phyloP scores from a whole-genome alignment of 805 yeast genomes.

The Ogataea salicorniae region DNA sequence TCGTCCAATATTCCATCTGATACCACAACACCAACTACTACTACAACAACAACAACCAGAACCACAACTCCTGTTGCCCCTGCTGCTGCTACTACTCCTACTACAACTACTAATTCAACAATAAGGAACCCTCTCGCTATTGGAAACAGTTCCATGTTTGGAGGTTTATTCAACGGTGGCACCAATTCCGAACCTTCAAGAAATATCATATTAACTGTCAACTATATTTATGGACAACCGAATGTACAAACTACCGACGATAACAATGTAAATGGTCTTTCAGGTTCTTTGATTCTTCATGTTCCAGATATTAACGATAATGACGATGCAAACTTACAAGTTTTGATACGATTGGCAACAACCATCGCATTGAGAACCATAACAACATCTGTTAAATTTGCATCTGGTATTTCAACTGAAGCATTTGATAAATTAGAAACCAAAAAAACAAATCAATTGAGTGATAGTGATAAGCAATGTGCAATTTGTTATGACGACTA shows the following conservation, averaged over 20 bases:
- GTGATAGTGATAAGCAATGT: slow-evolving; percentile 36
- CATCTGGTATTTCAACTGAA: slow-evolving; percentile 48
- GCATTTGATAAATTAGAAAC: slow-evolving; percentile 48
- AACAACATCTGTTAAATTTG: slow-evolving; percentile 41
- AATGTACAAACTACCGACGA: slow-evolving; percentile 9
- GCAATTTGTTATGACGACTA: slow-evolving; percentile 62
- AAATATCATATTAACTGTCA: slow-evolving; percentile 37
- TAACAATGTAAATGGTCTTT: slow-evolving; percentile 14
- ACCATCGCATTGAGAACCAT: slow-evolving; percentile 64
- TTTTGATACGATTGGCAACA: slow-evolving; percentile 61
- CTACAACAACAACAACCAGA: background rate
- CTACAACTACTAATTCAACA: slow-evolving; percentile 3
- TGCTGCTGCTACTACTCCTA: slow-evolving; percentile 21
- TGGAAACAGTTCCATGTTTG: background rate
- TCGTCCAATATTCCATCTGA: slow-evolving; percentile 19
- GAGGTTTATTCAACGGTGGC: background rate
- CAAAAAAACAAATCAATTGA: slow-evolving; percentile 27
- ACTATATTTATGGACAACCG: slow-evolving; percentile 31
- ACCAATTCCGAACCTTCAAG: slow-evolving; percentile 24
- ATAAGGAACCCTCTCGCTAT: background rate
- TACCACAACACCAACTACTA: background rate
- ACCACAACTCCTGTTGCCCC: background rate
- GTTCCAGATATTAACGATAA: slow-evolving; percentile 61
- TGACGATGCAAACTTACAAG: slow-evolving; percentile 56
- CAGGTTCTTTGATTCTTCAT: slow-evolving; percentile 58